Evolutionary conservation across 768 basidiomycete species (phyloP).

Genomic region (Cyathus striatus): DNA sequence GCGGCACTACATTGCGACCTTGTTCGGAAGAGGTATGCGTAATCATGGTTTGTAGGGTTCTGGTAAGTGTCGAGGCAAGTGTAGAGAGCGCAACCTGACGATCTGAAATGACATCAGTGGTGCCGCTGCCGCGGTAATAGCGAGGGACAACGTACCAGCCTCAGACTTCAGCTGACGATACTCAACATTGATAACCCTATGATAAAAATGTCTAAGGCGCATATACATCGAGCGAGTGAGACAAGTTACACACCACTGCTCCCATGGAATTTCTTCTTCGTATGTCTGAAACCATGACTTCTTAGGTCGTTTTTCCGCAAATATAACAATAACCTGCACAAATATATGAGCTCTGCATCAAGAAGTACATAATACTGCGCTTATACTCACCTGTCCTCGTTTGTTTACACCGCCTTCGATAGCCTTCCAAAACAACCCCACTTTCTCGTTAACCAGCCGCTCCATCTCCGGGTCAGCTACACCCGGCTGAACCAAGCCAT

Average conservation of each 20-base stretch:
- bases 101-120: too few species aligned
- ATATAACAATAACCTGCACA: conserved; percentile 61
- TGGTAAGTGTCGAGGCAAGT: conserved; percentile 58
- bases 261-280: conserved; percentile 86
- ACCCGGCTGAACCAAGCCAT: conserved; percentile 56
- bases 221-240: not conserved
- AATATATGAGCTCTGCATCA: not conserved
- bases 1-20: conserved; percentile 70
- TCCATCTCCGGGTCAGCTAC: conserved; percentile 72
- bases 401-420: conserved; percentile 61
- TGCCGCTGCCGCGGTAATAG: too few species aligned
- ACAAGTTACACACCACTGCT: conserved; percentile 57
- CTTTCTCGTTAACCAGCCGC: conserved; percentile 67
- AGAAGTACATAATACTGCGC: not conserved
- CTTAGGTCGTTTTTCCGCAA: conserved; percentile 72
- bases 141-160: conserved; percentile 33
- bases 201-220: not conserved
- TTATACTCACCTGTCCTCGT: conserved; percentile 56
- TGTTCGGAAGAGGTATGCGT: conserved; percentile 74
- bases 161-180: conserved; percentile 67
- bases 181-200: conserved; percentile 78
- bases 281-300: conserved; percentile 77
- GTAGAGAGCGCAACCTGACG: conserved; percentile 49
- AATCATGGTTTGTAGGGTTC: conserved; percentile 66
- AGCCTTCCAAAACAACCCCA: conserved; percentile 74